These are phyloP conservation scores for Rhizopogon vesiculosus DNA, from an alignment of 768 basidiomycete genomes.

Conservation along the genomic window DNA sequence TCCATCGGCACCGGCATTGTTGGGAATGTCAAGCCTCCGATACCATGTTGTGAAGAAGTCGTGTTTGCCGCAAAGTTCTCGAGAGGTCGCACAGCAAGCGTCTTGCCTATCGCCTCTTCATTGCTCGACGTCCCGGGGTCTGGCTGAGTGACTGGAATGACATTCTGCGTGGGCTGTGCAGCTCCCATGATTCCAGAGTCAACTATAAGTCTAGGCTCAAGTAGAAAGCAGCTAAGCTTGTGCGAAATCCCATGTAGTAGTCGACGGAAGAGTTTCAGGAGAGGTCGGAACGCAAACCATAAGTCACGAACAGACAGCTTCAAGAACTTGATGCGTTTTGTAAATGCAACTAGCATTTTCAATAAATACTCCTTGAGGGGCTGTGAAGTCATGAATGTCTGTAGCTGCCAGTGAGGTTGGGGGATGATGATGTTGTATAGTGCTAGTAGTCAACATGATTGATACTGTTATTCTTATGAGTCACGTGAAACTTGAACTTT, in stretches of 20 bases:
- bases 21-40: background rate
- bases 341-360: background rate
- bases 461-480: no score
- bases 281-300: background rate
- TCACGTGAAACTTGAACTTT: no score
- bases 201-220: background rate
- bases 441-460: no score
- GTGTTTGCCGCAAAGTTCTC: no score
- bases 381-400: background rate
- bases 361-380: background rate
- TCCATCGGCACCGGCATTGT: background rate
- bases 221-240: background rate
- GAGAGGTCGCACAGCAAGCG: background rate
- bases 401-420: no score
- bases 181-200: background rate
- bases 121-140: no score
- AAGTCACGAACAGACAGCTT: background rate
- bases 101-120: background rate
- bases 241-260: background rate
- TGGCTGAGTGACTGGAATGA: background rate
- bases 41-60: background rate
- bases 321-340: background rate
- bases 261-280: background rate
- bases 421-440: no score
- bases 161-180: background rate